These are phyloP conservation scores for Ogataea paradorogensis DNA, from an alignment of 805 yeast species.

Conservation along the genomic window DNA sequence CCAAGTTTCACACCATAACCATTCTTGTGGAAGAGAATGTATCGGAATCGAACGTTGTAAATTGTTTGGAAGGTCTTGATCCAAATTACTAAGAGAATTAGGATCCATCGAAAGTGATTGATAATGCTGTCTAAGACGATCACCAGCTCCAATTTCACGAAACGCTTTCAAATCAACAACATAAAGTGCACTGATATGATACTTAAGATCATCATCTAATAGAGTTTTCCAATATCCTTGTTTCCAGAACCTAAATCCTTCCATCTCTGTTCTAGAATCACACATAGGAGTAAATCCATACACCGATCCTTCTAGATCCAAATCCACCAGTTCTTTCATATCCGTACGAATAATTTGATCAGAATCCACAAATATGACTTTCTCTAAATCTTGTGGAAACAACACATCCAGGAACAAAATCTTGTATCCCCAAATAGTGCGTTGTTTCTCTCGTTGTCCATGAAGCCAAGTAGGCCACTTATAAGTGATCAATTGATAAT, in stretches of 20 bases:
- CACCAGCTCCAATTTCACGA: constrained; percentile 71
- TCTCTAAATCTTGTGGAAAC: constrained; percentile 73
- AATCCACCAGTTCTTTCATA: constrained; percentile 60
- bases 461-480: constrained; percentile 94
- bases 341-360: constrained; percentile 81
- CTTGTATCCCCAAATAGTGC: constrained; percentile 87
- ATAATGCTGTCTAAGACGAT: constrained; percentile 76
- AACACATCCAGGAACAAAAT: constrained; percentile 81
- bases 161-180: constrained; percentile 73
- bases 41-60: constrained; percentile 68
- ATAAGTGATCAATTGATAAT: constrained; percentile 75
- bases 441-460: constrained; percentile 70
- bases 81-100: constrained; percentile 73
- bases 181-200: constrained; percentile 82
- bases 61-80: constrained; percentile 92
- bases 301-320: constrained; percentile 76
- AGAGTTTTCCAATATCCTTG: constrained; percentile 82
- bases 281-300: constrained; percentile 89
- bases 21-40: constrained; percentile 70
- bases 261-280: constrained; percentile 74
- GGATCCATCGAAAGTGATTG: constrained; percentile 80
- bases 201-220: constrained; percentile 54
- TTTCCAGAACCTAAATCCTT: constrained; percentile 89
- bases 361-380: constrained; percentile 82
- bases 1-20: constrained; percentile 97